These are phyloP conservation scores for Bryoerythrophyllum caledonicum DNA, from an alignment of 225 moss, liverwort and hornwort species.

Conservation along the genomic window DNA sequence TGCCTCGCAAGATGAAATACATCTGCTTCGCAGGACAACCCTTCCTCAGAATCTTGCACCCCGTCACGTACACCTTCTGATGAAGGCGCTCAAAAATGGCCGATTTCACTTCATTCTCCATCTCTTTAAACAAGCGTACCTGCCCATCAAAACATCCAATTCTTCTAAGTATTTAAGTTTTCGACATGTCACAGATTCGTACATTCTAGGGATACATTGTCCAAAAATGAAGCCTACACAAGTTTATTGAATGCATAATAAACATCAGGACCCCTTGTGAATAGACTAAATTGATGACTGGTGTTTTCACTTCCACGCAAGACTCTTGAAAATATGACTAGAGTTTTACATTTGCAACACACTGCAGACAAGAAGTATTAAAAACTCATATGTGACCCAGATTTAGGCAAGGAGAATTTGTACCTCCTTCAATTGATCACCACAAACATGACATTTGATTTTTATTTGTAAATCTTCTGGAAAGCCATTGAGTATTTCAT, in stretches of 20 bases:
- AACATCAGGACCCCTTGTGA: not conserved
- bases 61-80: conserved; percentile 57
- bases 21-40: conserved; percentile 69
- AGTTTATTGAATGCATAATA: not conserved
- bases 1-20: conserved; percentile 81
- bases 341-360: not conserved
- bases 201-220: not conserved
- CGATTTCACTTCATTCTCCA: conserved; percentile 62
- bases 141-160: conserved; percentile 26
- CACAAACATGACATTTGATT: conserved; percentile 69
- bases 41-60: conserved; percentile 55
- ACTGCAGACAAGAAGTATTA: not conserved
- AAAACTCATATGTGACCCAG: not conserved
- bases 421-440: conserved; percentile 73
- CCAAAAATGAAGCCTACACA: not conserved
- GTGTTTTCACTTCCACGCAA: not conserved
- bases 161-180: not conserved
- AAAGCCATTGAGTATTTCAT: conserved; percentile 56
- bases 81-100: conserved; percentile 78
- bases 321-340: not conserved
- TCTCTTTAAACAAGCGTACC: conserved; percentile 61
- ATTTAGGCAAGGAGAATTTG: not conserved
- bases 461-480: conserved; percentile 73
- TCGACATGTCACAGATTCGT: not conserved
- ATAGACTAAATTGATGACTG: not conserved